Base-by-base conservation (phyloP, 352 stramenopile genomes). In the Phytophthora pisi region DNA sequence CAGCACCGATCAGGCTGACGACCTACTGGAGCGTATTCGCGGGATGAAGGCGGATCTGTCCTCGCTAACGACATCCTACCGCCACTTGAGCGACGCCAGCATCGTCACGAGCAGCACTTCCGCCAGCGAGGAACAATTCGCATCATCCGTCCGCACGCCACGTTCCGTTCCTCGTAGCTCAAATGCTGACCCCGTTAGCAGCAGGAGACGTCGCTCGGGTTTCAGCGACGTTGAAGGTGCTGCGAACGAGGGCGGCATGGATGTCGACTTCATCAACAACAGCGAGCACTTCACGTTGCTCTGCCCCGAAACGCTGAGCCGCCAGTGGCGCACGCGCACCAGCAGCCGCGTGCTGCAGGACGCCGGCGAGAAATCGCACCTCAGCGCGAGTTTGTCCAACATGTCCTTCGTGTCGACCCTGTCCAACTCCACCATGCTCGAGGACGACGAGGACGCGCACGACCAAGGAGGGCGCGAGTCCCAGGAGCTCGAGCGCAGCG, bases 281-380 rank as follows among this genome's bases (percentile, higher is more conserved):
- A 81, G 66, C 58, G 77, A 87, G 47, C 75, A 77, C 51, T 89
- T 91, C 64, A 86, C 79, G 8, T 38, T 91, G 49, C 65, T 91
- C 9, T 82, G 78, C 20, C 72, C 77, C 2, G 72, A 86, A 36
- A 79, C 73, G 30, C 51, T 90, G 11, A 63, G 24, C 31, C 78
- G 65, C 45, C 53, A 56, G 31, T 75, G 34, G 66, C 74, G 30
- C 40, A 71, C 24, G 13, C 69, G 57, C 20, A 74, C 60, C 5
- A 70, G 55, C 50, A 70, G 64, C 5, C 47, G 43, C 53, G 72
- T 73, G 51, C 64, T 52, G 5, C 80, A 89, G 40, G 80, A 86
- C 2, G 70, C 80, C 1, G 78, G 74, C 13, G 82, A 91, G 52
- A 79, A 74, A 30, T 70, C 65, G 23, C 61, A 68, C 0, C 77